Evolutionary conservation across 495 filamentous ascomycete genomes (phyloP), one percentile per base, ranked within the genome.

Genomic region (Astrocystis sublimbata): DNA sequence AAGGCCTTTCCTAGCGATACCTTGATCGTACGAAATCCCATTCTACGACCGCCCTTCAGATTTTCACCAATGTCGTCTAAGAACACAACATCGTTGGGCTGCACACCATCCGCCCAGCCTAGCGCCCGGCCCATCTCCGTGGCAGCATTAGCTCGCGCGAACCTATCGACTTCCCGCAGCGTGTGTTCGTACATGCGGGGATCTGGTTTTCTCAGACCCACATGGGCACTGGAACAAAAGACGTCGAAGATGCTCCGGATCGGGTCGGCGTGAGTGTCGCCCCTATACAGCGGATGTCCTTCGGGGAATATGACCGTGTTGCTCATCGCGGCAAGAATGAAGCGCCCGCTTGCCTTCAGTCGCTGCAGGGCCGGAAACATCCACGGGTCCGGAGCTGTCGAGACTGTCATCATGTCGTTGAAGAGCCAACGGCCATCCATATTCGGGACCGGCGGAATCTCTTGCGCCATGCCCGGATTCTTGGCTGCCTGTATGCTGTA

Each of bases 51-150:
- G 10, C 82, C 85, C 78, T 92, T 93, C 66, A 97, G 73, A 72
- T 98, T 98, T 78, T 90, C 86, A 0, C 94, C 94, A 70, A 98
- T 98, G 75, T 98, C 94, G 79, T 98, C 94, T 51, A 97, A 73
- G 73, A 98, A 98, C 17, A 96, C 78, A 47, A 96, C 77, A 54
- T 97, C 90, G 9, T 78, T 80, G 0, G 89, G 75, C 62, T 75
- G 75, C 0, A 92, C 75, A 1, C 81, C 85, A 1, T 80, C 68
- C 6, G 67, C 71, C 74, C 83, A 76, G 12, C 82, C 83, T 61
- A 72, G 79, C 54, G 75, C 74, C 60, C 41, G 65, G 6, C 70
- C 75, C 56, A 67, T 73, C 21, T 67, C 72, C 31, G 71, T 67
- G 12, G 52, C 24, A 1, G 73, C 74, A 47, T 82, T 73, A 9